phyloP scores from a whole-genome alignment of 164 flowering plant species.

The Malania oleifera region DNA sequence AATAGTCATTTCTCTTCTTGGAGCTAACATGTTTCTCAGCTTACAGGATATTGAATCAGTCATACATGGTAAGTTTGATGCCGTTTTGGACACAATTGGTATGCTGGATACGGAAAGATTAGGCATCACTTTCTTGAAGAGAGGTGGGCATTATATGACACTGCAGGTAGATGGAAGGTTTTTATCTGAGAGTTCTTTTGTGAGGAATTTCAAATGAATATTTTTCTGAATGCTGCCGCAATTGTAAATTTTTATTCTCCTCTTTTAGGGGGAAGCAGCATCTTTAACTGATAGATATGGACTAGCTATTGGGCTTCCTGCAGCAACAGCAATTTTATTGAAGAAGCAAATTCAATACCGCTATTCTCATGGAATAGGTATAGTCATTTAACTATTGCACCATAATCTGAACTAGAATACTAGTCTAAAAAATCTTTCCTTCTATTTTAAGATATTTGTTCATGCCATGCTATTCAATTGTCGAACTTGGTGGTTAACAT shows the following conservation, averaged over 20 bases:
- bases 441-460: too few relatives aligned
- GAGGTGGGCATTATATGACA: constrained; percentile 96
- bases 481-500: too few relatives aligned
- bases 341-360: constrained; percentile 79
- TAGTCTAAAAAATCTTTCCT: too few relatives aligned
- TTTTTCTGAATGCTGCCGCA: background rate
- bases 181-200: background rate
- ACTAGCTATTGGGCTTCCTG: constrained; percentile 66
- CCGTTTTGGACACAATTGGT: constrained; percentile 94
- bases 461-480: too few relatives aligned
- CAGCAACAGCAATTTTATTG: constrained; percentile 51
- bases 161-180: constrained; percentile 59
- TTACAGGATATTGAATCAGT: constrained; percentile 65
- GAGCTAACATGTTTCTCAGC: background rate
- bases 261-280: constrained; percentile 83
- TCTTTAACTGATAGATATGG: constrained; percentile 83
- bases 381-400: background rate
- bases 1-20: background rate
- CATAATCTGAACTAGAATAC: background rate
- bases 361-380: constrained; percentile 90
- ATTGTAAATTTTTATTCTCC: constrained; percentile 6
- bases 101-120: constrained; percentile 72
- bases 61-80: constrained; percentile 78
- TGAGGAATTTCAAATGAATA: background rate
- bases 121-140: constrained; percentile 61